Percentiles rank a stretch among this genome's conserved stretches.
Evolutionary conservation across 2,329 filamentous ascomycete species (phyloP).

Genomic region (Fusarium neocosmosporiellum): DNA sequence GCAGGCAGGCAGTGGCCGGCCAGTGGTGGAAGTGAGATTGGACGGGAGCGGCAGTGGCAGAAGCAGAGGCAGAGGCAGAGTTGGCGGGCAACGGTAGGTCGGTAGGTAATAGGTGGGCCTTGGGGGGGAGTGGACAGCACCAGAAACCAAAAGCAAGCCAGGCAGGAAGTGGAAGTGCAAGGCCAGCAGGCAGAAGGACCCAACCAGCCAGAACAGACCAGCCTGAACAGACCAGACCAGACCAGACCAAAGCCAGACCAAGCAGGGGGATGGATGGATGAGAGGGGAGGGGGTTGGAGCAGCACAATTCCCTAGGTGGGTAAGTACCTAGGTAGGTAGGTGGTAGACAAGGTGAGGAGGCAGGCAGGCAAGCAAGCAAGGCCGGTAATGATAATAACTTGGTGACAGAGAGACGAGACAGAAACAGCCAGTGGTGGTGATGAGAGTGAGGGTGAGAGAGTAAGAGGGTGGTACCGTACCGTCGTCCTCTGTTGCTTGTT

Average conservation of each 20-base stretch:
- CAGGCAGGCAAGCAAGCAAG: not conserved
- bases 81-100: slow-evolving; percentile 20
- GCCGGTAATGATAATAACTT: not conserved
- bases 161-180: slow-evolving; percentile 26
- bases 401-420: not conserved
- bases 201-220: slow-evolving; percentile 4
- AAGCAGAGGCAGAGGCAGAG: slow-evolving; percentile 11
- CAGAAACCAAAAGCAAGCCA: slow-evolving; percentile 26
- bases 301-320: slow-evolving; percentile 20
- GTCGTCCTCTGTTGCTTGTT: not conserved
- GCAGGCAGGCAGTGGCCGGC: not conserved
- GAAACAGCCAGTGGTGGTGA: not conserved
- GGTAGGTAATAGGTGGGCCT: slow-evolving; percentile 9
- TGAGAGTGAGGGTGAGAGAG: not conserved
- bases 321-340: slow-evolving; percentile 11
- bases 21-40: slow-evolving; percentile 17
- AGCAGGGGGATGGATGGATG: not conserved
- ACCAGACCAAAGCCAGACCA: not conserved
- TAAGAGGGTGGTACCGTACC: not conserved
- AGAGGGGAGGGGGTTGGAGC: slow-evolving; percentile 20
- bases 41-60: slow-evolving; percentile 5
- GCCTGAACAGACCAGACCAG: not conserved
- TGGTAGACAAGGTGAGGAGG: not conserved
- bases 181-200: slow-evolving; percentile 6
- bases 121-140: slow-evolving; percentile 6